Evolutionary conservation across 2,329 filamentous ascomycete genomes (phyloP), one percentile per base, ranked within the genome.

Genomic region (Exserohilum turcica): DNA sequence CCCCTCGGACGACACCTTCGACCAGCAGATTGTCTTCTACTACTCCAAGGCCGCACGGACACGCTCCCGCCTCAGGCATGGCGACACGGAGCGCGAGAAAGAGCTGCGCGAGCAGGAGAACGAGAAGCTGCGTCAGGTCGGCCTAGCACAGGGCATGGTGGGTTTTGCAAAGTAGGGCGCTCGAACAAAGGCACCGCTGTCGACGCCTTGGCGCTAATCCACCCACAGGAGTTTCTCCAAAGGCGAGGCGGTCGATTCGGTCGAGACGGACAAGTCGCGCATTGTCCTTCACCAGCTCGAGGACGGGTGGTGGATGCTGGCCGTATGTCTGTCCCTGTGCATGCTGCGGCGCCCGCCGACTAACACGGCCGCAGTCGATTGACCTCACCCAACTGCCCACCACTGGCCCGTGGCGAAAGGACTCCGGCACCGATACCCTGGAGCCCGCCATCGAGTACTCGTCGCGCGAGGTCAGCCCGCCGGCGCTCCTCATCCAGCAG

Each of bases 111-210:
- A 90, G 61, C 86, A 92, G 67, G 85, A 86, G 69, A 94, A 97
- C 75, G 90, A 96, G 77, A 88, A 88, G 65, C 79, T 97, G 66
- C 85, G 94, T 60, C 92, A 97, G 79, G 92, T 99, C 71, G 94
- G 94, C 32, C 85, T 99, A 59, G 94, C 94, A 35, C 94, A 99
- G 78, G 94, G 92, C 71, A 96, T 97, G 88, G 88, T 96, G 54
- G 90, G 87, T 72, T 99, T 99, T 77, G 90, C 90, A 19, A 61
- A 57, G 84, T 87, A 76, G 31, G 51, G 45, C 50, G 33, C 43
- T 50, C 52, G 53, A 36, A 46, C 12, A 24, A 24, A 12, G 29
- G 18, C 16, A 43, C 18, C 18, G 27, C 38, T 33, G 12, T 44
- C 29, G 13, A 27, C n/a, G 40, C 16, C 37, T 43, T 37, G 13